Evolutionary conservation across 2,329 filamentous ascomycete species (phyloP), one percentile per base, ranked within the genome.

Genomic region (Xylariales sp.): DNA sequence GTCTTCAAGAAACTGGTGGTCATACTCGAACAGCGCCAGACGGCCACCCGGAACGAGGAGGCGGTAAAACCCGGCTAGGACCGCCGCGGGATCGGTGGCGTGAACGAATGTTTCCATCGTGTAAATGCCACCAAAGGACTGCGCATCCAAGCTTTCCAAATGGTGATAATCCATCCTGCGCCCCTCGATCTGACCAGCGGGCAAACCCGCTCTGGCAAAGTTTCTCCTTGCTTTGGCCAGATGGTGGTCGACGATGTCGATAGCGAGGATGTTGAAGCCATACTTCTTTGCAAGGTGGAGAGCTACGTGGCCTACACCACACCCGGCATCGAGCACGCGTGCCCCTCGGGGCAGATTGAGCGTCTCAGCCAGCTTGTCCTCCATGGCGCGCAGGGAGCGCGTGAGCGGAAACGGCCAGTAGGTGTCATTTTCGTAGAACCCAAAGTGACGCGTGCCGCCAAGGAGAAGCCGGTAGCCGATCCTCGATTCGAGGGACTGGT

Each of bases 51-150:
- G 70, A 17, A 57, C 56, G 5, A 76, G 52, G 1, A 74, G 44
- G 12, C 70, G 65, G 48, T 60, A 64, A 53, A 76, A 75, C 14
- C 67, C 66, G 5, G 43, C 45, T 2, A 74, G 54, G 2, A 67
- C 72, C 6, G 50, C 53, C 28, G 60, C 45, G 0, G 69, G 65
- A 27, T 75, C 62, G 1, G 65, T 70, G 1, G 72, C 70, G 46
- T 78, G 72, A 0, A 75, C 72, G 32, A 78, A 65, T 0, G 72
- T 74, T 51, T 78, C 71, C 66, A 76, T 72, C 0, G 72, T 76
- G 50, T 76, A 78, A 19, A 70, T 55, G 4, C 72, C 73, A 38
- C 78, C 71, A 29, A 71, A 63, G 0, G 59, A 66, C 4, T 46
- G 52, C 18, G 56, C 45, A 0, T 46, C 38, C 16, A 75, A 54